Evolutionary conservation across 371 early-diverging fungal species (phyloP), one percentile per base, ranked within the genome.

Genomic region (Sporodiniella umbellata): DNA sequence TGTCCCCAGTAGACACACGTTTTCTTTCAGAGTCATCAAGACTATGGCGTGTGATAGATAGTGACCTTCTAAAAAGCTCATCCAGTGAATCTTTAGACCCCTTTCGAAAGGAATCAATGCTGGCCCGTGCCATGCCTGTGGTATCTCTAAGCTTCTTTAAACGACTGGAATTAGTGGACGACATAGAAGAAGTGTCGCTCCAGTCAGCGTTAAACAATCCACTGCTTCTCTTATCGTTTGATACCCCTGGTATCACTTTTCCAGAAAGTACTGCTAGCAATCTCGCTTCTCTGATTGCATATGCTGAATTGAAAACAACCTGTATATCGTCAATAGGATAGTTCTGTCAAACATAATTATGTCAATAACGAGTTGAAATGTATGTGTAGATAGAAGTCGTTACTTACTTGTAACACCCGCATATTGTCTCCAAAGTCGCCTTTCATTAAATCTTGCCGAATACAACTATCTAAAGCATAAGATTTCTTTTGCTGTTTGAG

Each of bases 381-480:
- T n/a, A n/a, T n/a, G n/a, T n/a, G n/a, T n/a, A n/a, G n/a, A n/a
- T n/a, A n/a, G n/a, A n/a, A n/a, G n/a, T n/a, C n/a, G n/a, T n/a
- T n/a, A n/a, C n/a, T 48, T 53, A 68, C 75, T 67, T 88, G 88
- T 26, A 88, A 62, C 24, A 87, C 45, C 43, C 80, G 74, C 53
- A 88, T 65, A 56, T 82, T 87, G 38, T 85, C 86, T 11, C 78
- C 73, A 65, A 85, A 86, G 48, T 79, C 79, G 2, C 83, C 83
- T 17, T 58, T 45, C 25, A 88, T 53, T 24, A 88, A 66, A 0
- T 81, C 75, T 45, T 72, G 67, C 19, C 83, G 69, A 4, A 86
- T 71, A 44, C 82, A 81, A 18, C 84, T 84, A 56, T 8, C 7
- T 0, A 4, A 35, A 42, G 48, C 11, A 18, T 14, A 18, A n/a